Conservation (phyloP, 2,329 filamentous ascomycete species). For the Penicillium sp. region DNA sequence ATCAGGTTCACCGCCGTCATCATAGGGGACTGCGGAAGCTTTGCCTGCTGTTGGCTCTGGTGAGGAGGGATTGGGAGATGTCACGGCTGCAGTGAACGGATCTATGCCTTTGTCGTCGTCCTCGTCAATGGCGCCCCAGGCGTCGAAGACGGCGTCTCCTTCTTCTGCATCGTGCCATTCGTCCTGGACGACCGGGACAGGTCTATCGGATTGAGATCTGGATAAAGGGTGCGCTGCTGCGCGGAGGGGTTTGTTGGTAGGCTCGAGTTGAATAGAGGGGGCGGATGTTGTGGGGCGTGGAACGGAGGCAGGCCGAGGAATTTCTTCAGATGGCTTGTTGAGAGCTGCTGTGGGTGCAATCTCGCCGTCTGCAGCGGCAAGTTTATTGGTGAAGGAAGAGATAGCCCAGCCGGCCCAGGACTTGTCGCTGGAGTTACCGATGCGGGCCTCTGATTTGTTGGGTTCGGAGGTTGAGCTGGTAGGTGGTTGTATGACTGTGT, state of each 20-base stretch:
- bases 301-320: constrained; percentile 52
- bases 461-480: constrained; percentile 54
- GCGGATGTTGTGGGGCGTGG: constrained; percentile 47
- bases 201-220: constrained; percentile 48
- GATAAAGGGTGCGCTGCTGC: constrained; percentile 36
- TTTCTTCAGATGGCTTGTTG: constrained; percentile 48
- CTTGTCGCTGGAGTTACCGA: constrained; percentile 73
- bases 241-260: constrained; percentile 30
- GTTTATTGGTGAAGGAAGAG: constrained; percentile 95
- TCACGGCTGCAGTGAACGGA: constrained; percentile 38
- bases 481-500: constrained; percentile 73
- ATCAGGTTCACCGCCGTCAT: constrained; percentile 87
- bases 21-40: constrained; percentile 61
- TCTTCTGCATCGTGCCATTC: constrained; percentile 51
- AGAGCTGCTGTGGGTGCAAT: constrained; percentile 68
- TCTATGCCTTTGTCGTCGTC: constrained; percentile 52
- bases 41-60: constrained; percentile 35
- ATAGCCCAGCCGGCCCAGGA: constrained; percentile 98
- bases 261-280: constrained; percentile 29
- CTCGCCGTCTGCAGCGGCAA: constrained; percentile 81
- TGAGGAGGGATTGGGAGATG: constrained; percentile 33
- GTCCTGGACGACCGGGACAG: constrained; percentile 50
- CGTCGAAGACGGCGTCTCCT: constrained; percentile 67
- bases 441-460: constrained; percentile 63
- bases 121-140: constrained; percentile 72